These are phyloP conservation scores for Brassica rapa DNA, from an alignment of 345 rosid genomes.

Conservation along the genomic window DNA sequence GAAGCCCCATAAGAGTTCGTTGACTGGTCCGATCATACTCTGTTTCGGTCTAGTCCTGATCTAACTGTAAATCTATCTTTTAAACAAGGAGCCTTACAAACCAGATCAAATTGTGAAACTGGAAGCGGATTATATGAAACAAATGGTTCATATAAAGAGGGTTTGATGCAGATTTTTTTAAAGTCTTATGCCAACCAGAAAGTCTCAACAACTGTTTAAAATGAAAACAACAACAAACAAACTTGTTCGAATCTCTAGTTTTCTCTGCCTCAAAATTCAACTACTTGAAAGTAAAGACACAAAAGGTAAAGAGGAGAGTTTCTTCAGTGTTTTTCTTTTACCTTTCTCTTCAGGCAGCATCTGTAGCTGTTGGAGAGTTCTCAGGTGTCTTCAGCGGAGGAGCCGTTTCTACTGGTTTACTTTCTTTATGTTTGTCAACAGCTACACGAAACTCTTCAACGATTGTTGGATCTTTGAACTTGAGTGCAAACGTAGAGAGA, in stretches of 20 bases:
- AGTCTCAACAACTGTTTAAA: constrained; percentile 17
- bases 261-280: constrained; percentile 33
- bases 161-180: neutral
- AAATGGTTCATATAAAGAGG: constrained; percentile 11
- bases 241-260: constrained; percentile 22
- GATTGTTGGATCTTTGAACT: constrained; percentile 72
- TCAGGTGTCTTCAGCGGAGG: constrained; percentile 72
- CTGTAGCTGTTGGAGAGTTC: constrained; percentile 69
- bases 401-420: constrained; percentile 33
- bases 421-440: constrained; percentile 57
- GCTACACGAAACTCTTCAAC: constrained; percentile 70
- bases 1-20: too few species aligned
- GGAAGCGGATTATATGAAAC: neutral
- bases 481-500: constrained; percentile 78
- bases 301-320: neutral
- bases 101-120: neutral
- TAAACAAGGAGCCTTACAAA: neutral
- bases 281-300: constrained; percentile 8
- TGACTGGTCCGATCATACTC: too few species aligned
- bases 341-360: constrained; percentile 41
- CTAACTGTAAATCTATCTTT: neutral
- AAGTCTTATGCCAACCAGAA: constrained; percentile 3
- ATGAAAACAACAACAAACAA: constrained; percentile 18
- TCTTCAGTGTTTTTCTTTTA: constrained; percentile 8
- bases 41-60: too few species aligned